Conservation (phyloP, 306 rosid genomes). For the Ormosia emarginata region DNA sequence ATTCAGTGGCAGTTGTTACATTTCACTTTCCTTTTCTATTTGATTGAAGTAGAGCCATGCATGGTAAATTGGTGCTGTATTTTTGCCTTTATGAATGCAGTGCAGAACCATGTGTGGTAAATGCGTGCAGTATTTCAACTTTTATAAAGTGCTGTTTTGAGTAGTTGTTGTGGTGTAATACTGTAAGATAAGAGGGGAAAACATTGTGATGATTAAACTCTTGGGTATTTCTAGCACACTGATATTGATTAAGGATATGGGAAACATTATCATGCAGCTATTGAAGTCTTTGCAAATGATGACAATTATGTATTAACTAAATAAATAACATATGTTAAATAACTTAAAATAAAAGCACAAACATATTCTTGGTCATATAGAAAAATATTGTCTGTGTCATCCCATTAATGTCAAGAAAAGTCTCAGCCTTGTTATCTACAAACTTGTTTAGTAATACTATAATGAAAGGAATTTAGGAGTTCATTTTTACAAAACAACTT, state of each 20-base stretch:
- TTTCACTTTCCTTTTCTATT: neutral
- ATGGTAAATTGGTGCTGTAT: neutral
- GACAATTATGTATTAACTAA: neutral
- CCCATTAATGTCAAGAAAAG: neutral
- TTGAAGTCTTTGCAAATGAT: neutral
- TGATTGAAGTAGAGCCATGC: conserved; percentile 8
- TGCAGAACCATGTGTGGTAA: conserved; percentile 16
- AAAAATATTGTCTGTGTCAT: neutral
- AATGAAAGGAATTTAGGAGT: neutral
- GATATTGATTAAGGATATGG: neutral
- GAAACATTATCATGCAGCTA: neutral
- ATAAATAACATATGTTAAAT: neutral
- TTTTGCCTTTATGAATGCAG: neutral
- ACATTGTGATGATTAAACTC: neutral
- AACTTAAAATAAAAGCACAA: neutral
- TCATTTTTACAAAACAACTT: neutral
- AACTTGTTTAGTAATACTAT: conserved; percentile 1
- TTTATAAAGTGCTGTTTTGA: conserved; percentile 2
- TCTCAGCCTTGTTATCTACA: neutral
- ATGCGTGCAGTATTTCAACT: neutral
- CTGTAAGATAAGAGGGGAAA: neutral
- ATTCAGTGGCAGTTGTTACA: neutral
- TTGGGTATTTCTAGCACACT: neutral
- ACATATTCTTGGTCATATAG: neutral
- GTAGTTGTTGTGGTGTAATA: neutral